Evolutionary conservation across 768 basidiomycete species (phyloP).

Genomic region (Asterophora lycoperdoides): DNA sequence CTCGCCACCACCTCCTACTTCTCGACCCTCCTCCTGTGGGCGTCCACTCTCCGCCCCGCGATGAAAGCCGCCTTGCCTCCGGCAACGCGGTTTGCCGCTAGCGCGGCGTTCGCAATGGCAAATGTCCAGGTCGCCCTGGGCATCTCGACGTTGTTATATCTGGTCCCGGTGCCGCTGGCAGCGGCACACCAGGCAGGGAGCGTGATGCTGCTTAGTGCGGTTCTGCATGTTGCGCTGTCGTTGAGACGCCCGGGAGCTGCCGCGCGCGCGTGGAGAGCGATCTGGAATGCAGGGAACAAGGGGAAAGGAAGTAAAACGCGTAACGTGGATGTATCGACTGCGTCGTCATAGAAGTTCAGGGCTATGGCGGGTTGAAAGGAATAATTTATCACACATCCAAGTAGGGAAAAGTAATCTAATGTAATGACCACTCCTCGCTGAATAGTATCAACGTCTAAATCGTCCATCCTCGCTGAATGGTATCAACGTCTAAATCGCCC

Average conservation of each 20-base stretch:
- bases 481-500: too few relatives aligned
- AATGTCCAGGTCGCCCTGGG: conserved; percentile 74
- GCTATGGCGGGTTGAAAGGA: too few relatives aligned
- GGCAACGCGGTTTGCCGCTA: conserved; percentile 45
- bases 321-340: not conserved
- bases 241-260: conserved; percentile 66
- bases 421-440: too few relatives aligned
- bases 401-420: too few relatives aligned
- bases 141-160: conserved; percentile 77
- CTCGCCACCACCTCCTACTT: conserved; percentile 85
- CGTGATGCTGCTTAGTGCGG: conserved; percentile 77
- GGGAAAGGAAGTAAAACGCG: too few relatives aligned
- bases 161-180: conserved; percentile 90
- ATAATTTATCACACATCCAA: too few relatives aligned
- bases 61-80: conserved; percentile 67
- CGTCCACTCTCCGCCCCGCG: conserved; percentile 49
- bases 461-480: too few relatives aligned
- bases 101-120: conserved; percentile 69
- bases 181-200: conserved; percentile 96
- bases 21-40: conserved; percentile 59
- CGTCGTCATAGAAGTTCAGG: not conserved
- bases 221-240: conserved; percentile 71
- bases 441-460: too few relatives aligned
- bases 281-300: conserved; percentile 1
- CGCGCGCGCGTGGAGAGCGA: conserved; percentile 56